Conservation (phyloP, 2,329 filamentous ascomycete species). For the Alternaria sp. region DNA sequence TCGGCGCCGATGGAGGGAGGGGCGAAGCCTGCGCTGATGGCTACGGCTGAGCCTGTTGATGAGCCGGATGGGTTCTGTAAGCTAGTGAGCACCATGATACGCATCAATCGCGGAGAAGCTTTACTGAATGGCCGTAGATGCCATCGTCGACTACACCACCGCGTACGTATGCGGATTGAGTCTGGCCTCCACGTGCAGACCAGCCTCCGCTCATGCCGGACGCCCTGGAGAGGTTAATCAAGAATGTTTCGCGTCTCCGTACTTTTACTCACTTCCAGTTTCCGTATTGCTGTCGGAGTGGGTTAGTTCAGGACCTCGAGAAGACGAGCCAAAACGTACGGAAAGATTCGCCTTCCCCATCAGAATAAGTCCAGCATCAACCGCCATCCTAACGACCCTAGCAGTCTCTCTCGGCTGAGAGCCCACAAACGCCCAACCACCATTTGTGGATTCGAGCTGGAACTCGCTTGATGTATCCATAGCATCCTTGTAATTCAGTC, state of each 20-base stretch:
- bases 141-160: neutral
- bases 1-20: neutral
- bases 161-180: neutral
- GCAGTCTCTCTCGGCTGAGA: neutral
- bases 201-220: neutral
- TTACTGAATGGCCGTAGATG: neutral
- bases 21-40: neutral
- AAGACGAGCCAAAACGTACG: neutral
- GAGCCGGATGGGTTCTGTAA: neutral
- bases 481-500: neutral
- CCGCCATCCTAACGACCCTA: neutral
- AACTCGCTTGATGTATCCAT: neutral
- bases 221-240: neutral
- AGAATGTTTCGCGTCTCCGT: no score
- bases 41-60: neutral
- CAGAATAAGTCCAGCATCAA: neutral
- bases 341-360: neutral
- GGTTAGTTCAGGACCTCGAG: no score
- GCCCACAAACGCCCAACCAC: neutral
- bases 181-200: neutral
- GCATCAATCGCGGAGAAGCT: rapidly evolving
- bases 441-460: neutral
- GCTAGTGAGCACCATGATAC: neutral
- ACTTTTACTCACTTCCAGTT: neutral
- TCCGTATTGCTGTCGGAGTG: neutral